These are phyloP conservation scores for Nakazawaea siamensis DNA, from an alignment of 805 yeast genomes.

Conservation along the genomic window DNA sequence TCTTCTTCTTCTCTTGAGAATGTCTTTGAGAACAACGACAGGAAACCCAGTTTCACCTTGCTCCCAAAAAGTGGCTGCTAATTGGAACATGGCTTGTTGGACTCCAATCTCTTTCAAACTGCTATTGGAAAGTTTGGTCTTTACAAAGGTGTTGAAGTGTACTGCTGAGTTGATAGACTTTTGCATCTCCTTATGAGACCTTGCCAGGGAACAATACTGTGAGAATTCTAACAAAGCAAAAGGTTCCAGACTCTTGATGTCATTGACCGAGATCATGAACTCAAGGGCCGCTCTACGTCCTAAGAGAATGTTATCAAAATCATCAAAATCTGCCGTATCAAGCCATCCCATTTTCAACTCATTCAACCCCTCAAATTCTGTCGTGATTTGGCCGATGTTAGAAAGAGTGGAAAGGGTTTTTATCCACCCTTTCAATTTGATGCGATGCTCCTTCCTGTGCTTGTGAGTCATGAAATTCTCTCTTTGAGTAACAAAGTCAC, in stretches of 20 bases:
- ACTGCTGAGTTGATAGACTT: slow-evolving; percentile 43
- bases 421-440: slow-evolving; percentile 16
- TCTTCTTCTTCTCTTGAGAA: slow-evolving; percentile 14
- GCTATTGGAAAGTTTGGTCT: slow-evolving; percentile 12
- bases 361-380: slow-evolving; percentile 1
- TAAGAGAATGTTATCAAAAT: slow-evolving; percentile 34
- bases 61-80: slow-evolving; percentile 61
- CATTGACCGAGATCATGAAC: slow-evolving; percentile 13
- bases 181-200: slow-evolving; percentile 32
- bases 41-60: slow-evolving; percentile 51
- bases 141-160: slow-evolving; percentile 30
- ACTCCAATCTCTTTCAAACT: slow-evolving; percentile 11
- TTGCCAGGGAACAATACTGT: slow-evolving; percentile 32
- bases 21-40: slow-evolving; percentile 39
- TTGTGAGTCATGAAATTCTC: slow-evolving; percentile 13
- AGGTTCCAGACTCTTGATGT: not conserved
- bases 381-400: slow-evolving; percentile 16
- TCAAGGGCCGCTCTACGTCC: slow-evolving; percentile 32
- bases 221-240: slow-evolving; percentile 28
- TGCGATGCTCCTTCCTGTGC: not conserved
- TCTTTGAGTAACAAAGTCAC: slow-evolving; percentile 13
- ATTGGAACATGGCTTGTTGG: slow-evolving; percentile 30
- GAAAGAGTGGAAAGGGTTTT: slow-evolving; percentile 7
- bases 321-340: slow-evolving; percentile 22
- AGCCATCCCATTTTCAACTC: slow-evolving; percentile 27